phyloP scores from a whole-genome alignment of 768 basidiomycete genomes.

The Dendrothele bispora region DNA sequence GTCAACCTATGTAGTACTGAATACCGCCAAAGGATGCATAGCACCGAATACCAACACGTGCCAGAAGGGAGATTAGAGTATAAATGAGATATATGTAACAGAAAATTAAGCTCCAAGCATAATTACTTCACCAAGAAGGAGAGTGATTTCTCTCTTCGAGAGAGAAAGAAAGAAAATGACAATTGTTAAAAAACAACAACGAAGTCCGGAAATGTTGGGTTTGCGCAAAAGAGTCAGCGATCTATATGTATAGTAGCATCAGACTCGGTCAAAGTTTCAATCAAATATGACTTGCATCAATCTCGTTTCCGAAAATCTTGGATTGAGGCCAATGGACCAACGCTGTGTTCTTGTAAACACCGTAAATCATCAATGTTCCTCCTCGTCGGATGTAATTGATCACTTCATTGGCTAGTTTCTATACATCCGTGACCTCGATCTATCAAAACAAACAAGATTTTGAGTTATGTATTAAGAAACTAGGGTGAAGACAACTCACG shows the following conservation, averaged over 20 bases:
- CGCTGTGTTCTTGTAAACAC: conserved; percentile 71
- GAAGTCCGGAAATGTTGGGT: conserved; percentile 70
- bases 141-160: too few species aligned
- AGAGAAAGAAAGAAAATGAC: too few species aligned
- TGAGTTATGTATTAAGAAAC: conserved; percentile 3
- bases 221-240: conserved; percentile 71
- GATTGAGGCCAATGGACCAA: conserved; percentile 66
- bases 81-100: too few species aligned
- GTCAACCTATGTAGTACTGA: too few species aligned
- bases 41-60: too few species aligned
- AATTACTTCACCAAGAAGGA: too few species aligned
- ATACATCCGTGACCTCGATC: conserved; percentile 71
- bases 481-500: conserved; percentile 17
- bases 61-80: too few species aligned
- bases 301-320: conserved; percentile 71
- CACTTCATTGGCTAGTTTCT: conserved; percentile 65
- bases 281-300: conserved; percentile 33
- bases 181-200: too few species aligned
- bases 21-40: too few species aligned
- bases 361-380: conserved; percentile 71
- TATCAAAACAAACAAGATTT: conserved; percentile 20
- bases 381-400: conserved; percentile 76
- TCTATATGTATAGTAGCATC: conserved; percentile 31
- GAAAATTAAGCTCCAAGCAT: too few species aligned
- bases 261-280: background rate